A percentile compares a stretch with the other conserved stretches of the same genome.
These are phyloP conservation scores for Blastobotrys americana DNA, from an alignment of 805 yeast species.

Conservation along the genomic window DNA sequence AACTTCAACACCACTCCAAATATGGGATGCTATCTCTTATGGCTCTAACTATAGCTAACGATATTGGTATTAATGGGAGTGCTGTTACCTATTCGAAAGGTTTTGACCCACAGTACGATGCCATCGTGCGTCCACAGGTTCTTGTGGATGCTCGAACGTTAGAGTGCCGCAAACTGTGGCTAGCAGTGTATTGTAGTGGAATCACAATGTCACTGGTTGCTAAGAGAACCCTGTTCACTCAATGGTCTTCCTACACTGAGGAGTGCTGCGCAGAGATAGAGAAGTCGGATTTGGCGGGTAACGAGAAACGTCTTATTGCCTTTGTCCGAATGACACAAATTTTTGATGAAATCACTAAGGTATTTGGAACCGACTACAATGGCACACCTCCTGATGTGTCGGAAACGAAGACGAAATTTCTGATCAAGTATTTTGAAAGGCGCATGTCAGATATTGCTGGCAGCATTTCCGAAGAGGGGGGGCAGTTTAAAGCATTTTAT, in stretches of 20 bases:
- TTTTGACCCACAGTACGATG: constrained; percentile 19
- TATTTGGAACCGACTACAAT: constrained; percentile 38
- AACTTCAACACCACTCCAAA: constrained; percentile 69
- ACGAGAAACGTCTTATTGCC: constrained; percentile 42
- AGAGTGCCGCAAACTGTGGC: constrained; percentile 46
- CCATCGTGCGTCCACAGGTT: constrained; percentile 34
- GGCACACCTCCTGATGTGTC: constrained; percentile 30
- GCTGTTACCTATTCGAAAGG: constrained; percentile 23
- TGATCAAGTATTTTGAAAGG: constrained; percentile 44
- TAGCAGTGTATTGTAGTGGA: constrained; percentile 54
- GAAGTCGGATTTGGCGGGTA: constrained; percentile 27
- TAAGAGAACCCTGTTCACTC: constrained; percentile 49
- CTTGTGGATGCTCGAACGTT: constrained; percentile 35
- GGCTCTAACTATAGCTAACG: constrained; percentile 63
- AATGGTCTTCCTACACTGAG: constrained; percentile 46
- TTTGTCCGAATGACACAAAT: constrained; percentile 53
- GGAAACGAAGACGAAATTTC: constrained; percentile 34
- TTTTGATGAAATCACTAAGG: constrained; percentile 46
- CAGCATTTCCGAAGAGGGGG: constrained; percentile 29
- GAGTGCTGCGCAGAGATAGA: constrained; percentile 50
- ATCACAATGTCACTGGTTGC: constrained; percentile 59
- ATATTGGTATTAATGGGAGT: constrained; percentile 62
- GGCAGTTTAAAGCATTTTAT: constrained; percentile 39
- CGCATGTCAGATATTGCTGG: constrained; percentile 37
- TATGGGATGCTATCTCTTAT: constrained; percentile 62